Base-by-base conservation (phyloP, 2,329 filamentous ascomycete species). In the Trichoderma brevicompactum region DNA sequence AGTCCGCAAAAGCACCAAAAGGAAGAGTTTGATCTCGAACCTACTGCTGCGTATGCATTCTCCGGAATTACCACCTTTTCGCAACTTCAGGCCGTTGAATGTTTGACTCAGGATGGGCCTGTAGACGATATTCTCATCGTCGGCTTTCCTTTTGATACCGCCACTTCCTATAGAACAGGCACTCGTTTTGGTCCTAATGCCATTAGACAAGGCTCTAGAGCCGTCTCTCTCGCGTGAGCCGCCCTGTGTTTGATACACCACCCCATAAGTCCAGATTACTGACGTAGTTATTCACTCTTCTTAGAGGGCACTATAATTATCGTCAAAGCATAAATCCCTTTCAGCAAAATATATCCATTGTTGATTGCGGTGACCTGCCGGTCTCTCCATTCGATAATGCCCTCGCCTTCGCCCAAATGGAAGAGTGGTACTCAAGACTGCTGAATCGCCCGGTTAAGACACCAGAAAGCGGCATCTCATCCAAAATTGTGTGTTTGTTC, bases 291-390 rank as follows among this genome's bases (percentile, higher is more conserved):
- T 28, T 28, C 23, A 28, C 23, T 28, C 23, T 28, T 28, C 23
- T 28, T 28, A 28, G 23, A 3, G 23, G 23, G 5, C 23, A 28
- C 23, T 28, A 28, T 28, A 97, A 97, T 77, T 86, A 90, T 2
- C 88, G 92, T 23, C 92, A 92, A 1, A 85, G 84, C 44, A 84
- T 97, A 70, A 97, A 97, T 77, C 92, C 94, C 0, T 97, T 95
- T 79, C 70, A 89, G 74, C 89, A 86, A 72, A 94, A 92, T 86
- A 89, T 92, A 9, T 92, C 85, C 55, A 87, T 97, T 66, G 81
- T 95, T 59, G 94, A 97, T 80, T 97, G 94, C 76, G 94, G 94
- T 53, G 94, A 97, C 74, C 92, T 97, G 65, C 93, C 94, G 36
- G 83, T 96, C 69, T 92, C 90, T 0, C 93, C 93, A 0, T 89